Evolutionary conservation across 2,329 filamentous ascomycete genomes (phyloP).

Genomic region (Ceratocystis ficicola): DNA sequence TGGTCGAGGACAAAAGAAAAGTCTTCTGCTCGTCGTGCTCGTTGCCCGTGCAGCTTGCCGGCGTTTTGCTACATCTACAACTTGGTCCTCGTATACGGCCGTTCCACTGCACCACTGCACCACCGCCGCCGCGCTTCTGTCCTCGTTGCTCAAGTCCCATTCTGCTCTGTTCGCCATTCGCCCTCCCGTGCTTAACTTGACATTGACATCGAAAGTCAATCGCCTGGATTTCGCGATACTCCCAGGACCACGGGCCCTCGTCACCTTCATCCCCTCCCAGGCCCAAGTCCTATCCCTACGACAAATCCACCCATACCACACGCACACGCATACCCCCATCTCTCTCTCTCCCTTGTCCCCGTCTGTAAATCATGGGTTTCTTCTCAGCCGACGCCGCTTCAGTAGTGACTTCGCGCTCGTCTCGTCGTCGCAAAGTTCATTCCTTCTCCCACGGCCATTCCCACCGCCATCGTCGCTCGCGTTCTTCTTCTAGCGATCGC

Average conservation of each 20-base stretch:
- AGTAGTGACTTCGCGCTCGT: constrained; percentile 18
- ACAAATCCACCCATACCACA: neutral
- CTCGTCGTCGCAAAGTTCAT: constrained; percentile 10
- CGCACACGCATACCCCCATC: neutral
- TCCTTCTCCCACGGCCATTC: neutral
- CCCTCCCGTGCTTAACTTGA: neutral
- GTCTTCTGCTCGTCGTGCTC: neutral
- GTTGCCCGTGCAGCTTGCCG: neutral
- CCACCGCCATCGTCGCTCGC: constrained; percentile 6
- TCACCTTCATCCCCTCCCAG: neutral
- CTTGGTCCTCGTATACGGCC: neutral
- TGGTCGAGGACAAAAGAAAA: neutral
- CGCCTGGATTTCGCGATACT: neutral
- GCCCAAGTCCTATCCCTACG: constrained; percentile 5
- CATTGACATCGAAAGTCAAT: neutral
- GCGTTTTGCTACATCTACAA: neutral
- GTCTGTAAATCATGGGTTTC: constrained; percentile 22
- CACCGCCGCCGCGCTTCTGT: too few relatives aligned
- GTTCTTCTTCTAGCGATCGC: constrained; percentile 12
- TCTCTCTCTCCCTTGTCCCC: neutral
- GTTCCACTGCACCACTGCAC: neutral
- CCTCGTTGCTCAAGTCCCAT: neutral
- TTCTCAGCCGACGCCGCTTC: constrained; percentile 22
- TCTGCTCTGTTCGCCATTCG: neutral
- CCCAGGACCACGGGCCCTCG: neutral